A percentile compares a stretch with the other conserved stretches of the same genome.
Evolutionary conservation across 2,329 filamentous ascomycete genomes (phyloP).

Genomic region (Aspergillus sp.): DNA sequence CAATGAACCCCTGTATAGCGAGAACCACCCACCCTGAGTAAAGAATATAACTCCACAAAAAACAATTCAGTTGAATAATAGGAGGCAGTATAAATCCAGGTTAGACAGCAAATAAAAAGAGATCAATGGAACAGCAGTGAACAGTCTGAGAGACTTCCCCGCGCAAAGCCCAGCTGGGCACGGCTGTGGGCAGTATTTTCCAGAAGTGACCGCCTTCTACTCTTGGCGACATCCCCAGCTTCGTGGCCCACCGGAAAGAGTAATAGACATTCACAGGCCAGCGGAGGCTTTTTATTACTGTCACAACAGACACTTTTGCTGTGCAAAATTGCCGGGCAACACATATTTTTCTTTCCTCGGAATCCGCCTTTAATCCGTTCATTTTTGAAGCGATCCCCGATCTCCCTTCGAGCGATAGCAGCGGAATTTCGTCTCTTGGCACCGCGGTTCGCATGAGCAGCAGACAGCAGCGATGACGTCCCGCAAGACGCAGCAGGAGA

Average conservation of each 20-base stretch:
- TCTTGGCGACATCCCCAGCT: constrained; percentile 14
- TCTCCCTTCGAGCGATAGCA: constrained; percentile 15
- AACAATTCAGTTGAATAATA: background rate
- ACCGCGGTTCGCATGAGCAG: constrained; percentile 24
- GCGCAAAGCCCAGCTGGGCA: background rate
- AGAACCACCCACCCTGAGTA: background rate
- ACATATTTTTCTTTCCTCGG: background rate
- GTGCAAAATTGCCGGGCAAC: constrained; percentile 14
- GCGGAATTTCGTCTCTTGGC: constrained; percentile 21
- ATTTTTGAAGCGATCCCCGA: background rate
- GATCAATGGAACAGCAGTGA: background rate
- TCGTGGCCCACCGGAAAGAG: constrained; percentile 14
- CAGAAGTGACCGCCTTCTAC: constrained; percentile 12
- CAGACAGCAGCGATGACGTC: constrained; percentile 69
- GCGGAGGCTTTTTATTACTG: constrained; percentile 9
- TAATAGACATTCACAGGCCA: constrained; percentile 16
- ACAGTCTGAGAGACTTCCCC: background rate
- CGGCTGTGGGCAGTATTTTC: constrained; percentile 3
- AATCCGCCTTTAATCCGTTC: background rate
- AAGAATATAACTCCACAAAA: background rate
- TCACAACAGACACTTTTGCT: constrained; percentile 7
- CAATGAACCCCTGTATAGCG: background rate
- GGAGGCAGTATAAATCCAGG: background rate
- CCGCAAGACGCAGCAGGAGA: constrained; percentile 95
- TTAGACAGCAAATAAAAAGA: background rate